Conservation (phyloP, 2,329 filamentous ascomycete species). For the Colletotrichum scovillei region DNA sequence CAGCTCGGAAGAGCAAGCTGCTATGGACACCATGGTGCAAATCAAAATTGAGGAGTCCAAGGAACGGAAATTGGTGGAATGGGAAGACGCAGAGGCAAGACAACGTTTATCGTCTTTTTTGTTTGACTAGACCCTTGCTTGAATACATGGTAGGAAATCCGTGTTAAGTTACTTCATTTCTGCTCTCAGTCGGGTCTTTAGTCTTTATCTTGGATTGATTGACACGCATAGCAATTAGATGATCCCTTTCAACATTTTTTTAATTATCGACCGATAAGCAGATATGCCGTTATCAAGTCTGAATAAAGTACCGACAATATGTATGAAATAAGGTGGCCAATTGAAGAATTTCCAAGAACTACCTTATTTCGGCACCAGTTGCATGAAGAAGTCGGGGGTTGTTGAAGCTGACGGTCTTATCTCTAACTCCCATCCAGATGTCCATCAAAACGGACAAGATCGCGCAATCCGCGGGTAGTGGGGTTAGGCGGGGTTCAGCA, state of each 20-base stretch:
- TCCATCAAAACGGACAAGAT: background rate
- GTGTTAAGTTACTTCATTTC: too few species aligned
- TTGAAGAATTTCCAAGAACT: background rate
- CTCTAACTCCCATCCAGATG: background rate
- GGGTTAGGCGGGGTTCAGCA: background rate
- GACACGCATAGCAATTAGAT: too few species aligned
- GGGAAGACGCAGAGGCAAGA: background rate
- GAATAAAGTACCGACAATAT: too few species aligned
- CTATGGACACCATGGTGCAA: slow-evolving; percentile 42
- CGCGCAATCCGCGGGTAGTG: slow-evolving; percentile 3
- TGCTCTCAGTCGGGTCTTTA: too few species aligned
- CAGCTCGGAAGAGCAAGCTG: slow-evolving; percentile 33
- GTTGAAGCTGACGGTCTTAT: background rate
- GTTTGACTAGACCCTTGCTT: background rate
- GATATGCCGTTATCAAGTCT: too few species aligned
- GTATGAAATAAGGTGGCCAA: too few species aligned
- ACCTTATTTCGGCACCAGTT: background rate
- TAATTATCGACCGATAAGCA: too few species aligned
- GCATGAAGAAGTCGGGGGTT: background rate
- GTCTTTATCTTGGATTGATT: too few species aligned
- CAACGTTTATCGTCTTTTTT: background rate
- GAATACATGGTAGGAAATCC: too few species aligned
- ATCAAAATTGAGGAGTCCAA: slow-evolving; percentile 38
- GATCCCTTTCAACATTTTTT: too few species aligned
- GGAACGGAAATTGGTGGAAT: background rate